Conservation (phyloP, 305 asterid genomes). For the Lippia alba region DNA sequence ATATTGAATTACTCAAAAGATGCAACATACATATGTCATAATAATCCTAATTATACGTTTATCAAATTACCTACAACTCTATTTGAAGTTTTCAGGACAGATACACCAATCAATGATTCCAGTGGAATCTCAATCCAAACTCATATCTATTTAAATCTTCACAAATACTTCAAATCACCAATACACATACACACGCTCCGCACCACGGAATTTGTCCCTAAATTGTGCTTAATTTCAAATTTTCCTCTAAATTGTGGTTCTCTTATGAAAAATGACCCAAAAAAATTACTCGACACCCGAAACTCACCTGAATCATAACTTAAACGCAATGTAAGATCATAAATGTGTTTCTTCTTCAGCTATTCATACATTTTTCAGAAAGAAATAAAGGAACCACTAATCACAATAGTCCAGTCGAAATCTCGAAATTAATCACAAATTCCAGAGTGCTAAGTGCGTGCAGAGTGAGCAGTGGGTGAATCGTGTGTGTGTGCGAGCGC, state of each 20-base stretch:
- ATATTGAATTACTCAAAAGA: neutral
- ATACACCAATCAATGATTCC: neutral
- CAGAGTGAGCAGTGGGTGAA: neutral
- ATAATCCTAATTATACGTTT: neutral
- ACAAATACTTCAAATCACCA: neutral
- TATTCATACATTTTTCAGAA: neutral
- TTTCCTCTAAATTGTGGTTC: no score
- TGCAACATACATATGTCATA: neutral
- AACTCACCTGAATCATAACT: neutral
- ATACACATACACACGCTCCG: no score
- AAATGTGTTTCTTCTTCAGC: neutral
- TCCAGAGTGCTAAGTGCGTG: neutral
- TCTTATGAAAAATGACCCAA: no score
- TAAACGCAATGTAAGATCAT: neutral
- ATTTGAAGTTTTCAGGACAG: neutral
- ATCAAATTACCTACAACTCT: neutral
- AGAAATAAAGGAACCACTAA: neutral
- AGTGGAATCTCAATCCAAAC: neutral
- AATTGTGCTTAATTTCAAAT: no score
- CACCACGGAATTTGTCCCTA: no score
- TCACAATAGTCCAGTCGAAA: neutral
- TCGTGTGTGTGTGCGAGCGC: neutral
- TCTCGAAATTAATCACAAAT: neutral
- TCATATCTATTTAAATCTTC: neutral
- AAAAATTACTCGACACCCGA: neutral